phyloP scores from a whole-genome alignment of 129 eudicot genomes.

The Pulicaria dysenterica region DNA sequence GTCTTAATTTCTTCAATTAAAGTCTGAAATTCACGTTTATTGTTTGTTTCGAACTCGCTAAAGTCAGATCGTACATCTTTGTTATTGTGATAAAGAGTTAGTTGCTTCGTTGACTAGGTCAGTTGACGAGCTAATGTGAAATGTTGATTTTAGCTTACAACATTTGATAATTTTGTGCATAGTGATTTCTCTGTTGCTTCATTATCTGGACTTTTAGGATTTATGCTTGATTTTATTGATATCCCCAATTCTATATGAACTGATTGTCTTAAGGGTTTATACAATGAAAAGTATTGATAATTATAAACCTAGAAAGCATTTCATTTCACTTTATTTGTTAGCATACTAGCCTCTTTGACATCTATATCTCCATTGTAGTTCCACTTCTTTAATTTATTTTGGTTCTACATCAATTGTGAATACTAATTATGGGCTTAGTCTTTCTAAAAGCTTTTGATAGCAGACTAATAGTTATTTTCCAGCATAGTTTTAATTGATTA shows the following conservation, averaged over 20 bases:
- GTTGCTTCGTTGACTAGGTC: constrained; percentile 6
- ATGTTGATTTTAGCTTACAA: constrained; percentile 1
- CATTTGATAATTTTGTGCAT: background rate
- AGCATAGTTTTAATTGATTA: too few species aligned
- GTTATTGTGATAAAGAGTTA: constrained; percentile 5
- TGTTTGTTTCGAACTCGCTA: background rate
- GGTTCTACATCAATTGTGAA: too few species aligned
- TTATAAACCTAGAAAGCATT: too few species aligned
- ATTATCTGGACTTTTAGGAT: background rate
- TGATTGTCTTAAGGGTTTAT: background rate
- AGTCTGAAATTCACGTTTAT: constrained; percentile 6
- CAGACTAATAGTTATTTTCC: too few species aligned
- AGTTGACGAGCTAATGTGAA: background rate
- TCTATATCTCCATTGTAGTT: too few species aligned
- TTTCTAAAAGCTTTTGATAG: too few species aligned
- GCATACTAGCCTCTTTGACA: too few species aligned
- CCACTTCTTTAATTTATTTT: too few species aligned
- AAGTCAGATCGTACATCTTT: background rate
- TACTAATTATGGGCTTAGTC: too few species aligned
- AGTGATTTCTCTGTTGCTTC: background rate
- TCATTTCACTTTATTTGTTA: too few species aligned
- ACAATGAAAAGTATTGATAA: too few species aligned
- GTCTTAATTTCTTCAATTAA: constrained; percentile 4
- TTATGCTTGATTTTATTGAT: background rate
- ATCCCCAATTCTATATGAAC: background rate